Percentiles rank a stretch among this genome's conserved stretches.
Evolutionary conservation across 2,329 filamentous ascomycete genomes (phyloP).

Genomic region (Tolypocladium tundrense): DNA sequence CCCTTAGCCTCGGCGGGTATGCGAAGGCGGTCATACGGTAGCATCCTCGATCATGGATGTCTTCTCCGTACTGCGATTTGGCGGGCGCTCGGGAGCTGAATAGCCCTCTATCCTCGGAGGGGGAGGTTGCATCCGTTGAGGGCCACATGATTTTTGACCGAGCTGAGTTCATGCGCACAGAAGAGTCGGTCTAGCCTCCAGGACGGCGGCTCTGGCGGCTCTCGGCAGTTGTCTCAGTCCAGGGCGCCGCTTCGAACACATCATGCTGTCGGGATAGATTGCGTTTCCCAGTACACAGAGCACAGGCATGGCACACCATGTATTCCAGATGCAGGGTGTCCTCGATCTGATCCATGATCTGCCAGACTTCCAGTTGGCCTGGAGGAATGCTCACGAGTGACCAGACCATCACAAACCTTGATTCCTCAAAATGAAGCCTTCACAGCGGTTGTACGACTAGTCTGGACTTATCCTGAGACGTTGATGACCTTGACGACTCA

Average conservation of each 20-base stretch:
- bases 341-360: not conserved
- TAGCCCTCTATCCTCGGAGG: not conserved
- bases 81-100: not conserved
- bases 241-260: no score
- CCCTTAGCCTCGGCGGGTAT: conserved; percentile 7
- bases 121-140: not conserved
- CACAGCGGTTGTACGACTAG: not conserved
- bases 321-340: not conserved
- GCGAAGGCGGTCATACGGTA: conserved; percentile 1
- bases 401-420: not conserved
- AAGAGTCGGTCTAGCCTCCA: not conserved
- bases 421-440: not conserved
- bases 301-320: not conserved
- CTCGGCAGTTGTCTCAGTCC: not conserved
- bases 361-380: not conserved
- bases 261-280: not conserved
- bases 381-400: not conserved
- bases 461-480: no score
- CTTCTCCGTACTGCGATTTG: not conserved
- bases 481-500: not conserved
- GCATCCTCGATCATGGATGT: not conserved
- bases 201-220: not conserved
- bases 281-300: not conserved
- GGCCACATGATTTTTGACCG: not conserved
- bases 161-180: not conserved